Percentiles rank a stretch among this genome's conserved stretches.
Conservation (phyloP, 2,329 filamentous ascomycete species). For the Paecilomyces niveus region DNA sequence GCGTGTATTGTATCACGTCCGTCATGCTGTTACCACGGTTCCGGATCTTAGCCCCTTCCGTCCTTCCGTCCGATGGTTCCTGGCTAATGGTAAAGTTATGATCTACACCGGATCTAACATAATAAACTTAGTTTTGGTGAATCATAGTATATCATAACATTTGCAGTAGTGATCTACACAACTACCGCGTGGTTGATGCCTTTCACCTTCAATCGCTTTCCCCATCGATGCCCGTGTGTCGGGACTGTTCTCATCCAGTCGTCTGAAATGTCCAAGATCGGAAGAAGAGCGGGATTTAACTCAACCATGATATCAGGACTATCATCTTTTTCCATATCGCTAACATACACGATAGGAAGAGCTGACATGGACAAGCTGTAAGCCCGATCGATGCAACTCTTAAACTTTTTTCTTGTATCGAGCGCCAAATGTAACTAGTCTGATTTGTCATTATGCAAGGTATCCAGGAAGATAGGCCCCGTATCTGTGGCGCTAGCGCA, state of each 20-base stretch:
- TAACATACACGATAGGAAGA: background rate
- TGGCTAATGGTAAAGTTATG: background rate
- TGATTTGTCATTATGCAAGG: background rate
- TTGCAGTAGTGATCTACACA: background rate
- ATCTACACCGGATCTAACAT: too few species aligned
- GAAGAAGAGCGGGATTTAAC: background rate
- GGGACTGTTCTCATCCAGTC: background rate
- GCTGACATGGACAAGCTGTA: background rate
- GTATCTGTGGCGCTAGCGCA: background rate
- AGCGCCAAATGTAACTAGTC: background rate
- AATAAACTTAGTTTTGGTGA: too few species aligned
- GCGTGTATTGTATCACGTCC: background rate
- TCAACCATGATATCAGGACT: background rate
- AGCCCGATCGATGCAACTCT: background rate
- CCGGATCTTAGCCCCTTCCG: background rate
- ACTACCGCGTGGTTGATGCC: background rate
- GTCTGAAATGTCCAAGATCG: background rate
- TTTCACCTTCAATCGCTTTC: background rate
- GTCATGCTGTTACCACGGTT: background rate
- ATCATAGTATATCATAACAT: too few species aligned
- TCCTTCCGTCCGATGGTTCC: too few species aligned
- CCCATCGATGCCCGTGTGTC: background rate
- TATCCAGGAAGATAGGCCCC: background rate
- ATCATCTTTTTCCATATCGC: background rate
- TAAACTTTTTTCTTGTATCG: background rate